These are phyloP conservation scores for Cyberlindnera lachancei DNA, from an alignment of 805 yeast species.

Conservation along the genomic window DNA sequence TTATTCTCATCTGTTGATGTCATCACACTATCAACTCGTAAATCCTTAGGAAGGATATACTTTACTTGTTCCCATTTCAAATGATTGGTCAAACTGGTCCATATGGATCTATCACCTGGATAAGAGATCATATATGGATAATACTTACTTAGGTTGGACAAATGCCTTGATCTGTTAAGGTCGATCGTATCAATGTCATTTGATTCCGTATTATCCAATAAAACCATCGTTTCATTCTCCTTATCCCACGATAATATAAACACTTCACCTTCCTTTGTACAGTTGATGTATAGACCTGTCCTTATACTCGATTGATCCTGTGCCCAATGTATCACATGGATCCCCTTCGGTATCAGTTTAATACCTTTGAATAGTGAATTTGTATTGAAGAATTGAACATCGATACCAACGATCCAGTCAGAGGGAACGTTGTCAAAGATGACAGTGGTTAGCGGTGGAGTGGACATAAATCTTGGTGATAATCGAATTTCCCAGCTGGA, in stretches of 20 bases:
- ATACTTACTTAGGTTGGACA: constrained; percentile 23
- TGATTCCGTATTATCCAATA: constrained; percentile 20
- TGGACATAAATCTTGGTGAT: too few species aligned
- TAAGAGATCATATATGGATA: constrained; percentile 34
- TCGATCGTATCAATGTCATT: constrained; percentile 29
- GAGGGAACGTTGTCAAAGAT: constrained; percentile 26
- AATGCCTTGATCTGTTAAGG: constrained; percentile 22
- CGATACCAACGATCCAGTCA: constrained; percentile 38
- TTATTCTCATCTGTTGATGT: constrained; percentile 45
- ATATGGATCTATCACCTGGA: constrained; percentile 26
- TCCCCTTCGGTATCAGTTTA: constrained; percentile 41
- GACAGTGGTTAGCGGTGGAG: constrained; percentile 24
- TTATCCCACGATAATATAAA: constrained; percentile 31
- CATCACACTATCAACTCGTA: constrained; percentile 34
- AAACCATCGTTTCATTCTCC: constrained; percentile 24
- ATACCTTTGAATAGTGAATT: constrained; percentile 39
- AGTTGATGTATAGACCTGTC: constrained; percentile 32
- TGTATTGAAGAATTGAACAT: constrained; percentile 39
- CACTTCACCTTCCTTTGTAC: constrained; percentile 29
- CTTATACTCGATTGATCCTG: constrained; percentile 29
- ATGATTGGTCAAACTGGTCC: constrained; percentile 20
- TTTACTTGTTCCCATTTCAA: constrained; percentile 23
- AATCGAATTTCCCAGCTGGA: too few species aligned
- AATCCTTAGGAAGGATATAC: constrained; percentile 21
- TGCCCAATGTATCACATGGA: constrained; percentile 50